phyloP scores from a whole-genome alignment of 257 asterid genomes.

The Sherardia arvensis region DNA sequence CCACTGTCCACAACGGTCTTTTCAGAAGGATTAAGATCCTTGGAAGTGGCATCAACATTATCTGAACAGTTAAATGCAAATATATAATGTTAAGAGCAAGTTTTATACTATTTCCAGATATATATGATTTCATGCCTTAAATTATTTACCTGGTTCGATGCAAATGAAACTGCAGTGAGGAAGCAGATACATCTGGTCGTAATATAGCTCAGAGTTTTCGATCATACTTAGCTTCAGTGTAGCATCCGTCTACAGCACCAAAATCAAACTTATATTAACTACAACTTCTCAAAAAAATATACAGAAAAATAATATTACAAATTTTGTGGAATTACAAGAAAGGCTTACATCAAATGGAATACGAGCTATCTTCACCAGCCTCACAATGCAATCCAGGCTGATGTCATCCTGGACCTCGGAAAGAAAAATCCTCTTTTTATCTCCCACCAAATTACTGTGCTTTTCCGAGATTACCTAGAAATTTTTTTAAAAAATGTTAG shows the following conservation, averaged over 20 bases:
- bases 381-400: constrained; percentile 51
- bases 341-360: constrained; percentile 37
- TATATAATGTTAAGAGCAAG: no score
- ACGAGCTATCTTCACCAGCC: constrained; percentile 24
- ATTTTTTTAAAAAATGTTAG: constrained; percentile 5
- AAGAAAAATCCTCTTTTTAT: constrained; percentile 40
- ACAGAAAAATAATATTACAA: background rate
- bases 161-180: constrained; percentile 55
- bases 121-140: no score
- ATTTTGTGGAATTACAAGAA: background rate
- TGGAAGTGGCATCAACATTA: constrained; percentile 29
- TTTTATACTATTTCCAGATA: no score
- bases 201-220: constrained; percentile 40
- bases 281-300: background rate
- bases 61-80: constrained; percentile 20
- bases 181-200: constrained; percentile 49
- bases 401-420: constrained; percentile 70
- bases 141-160: constrained; percentile 45
- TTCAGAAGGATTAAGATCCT: constrained; percentile 33
- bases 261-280: background rate
- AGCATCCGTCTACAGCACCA: constrained; percentile 24
- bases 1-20: constrained; percentile 1
- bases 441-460: constrained; percentile 20
- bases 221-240: constrained; percentile 11
- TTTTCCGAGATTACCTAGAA: constrained; percentile 41